Percentiles rank a stretch among this genome's conserved stretches.
Evolutionary conservation across 2,329 filamentous ascomycete species (phyloP).

Genomic region (Neonectria punicea): DNA sequence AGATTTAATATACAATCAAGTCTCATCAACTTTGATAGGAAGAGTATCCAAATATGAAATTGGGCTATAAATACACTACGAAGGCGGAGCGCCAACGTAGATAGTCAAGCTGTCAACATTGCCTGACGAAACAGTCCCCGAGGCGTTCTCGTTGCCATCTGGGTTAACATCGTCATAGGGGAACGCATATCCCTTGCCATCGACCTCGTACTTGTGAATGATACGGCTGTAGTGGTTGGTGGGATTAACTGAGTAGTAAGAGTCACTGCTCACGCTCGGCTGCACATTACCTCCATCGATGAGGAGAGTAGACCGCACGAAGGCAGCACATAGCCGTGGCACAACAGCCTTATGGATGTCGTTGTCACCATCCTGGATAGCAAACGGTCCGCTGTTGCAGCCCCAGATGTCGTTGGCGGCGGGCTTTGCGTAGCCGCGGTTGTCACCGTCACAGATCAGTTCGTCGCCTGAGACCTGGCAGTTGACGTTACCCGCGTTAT

Average conservation of each 20-base stretch:
- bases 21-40: neutral
- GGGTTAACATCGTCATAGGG: slow-evolving; percentile 76
- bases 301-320: slow-evolving; percentile 59
- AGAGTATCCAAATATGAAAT: slow-evolving; percentile 13
- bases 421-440: slow-evolving; percentile 56
- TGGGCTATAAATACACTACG: neutral
- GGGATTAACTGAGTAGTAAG: slow-evolving; percentile 58
- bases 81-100: slow-evolving; percentile 37
- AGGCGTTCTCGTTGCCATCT: slow-evolving; percentile 63
- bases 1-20: neutral
- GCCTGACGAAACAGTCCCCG: slow-evolving; percentile 46
- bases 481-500: slow-evolving; percentile 49
- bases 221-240: slow-evolving; percentile 69
- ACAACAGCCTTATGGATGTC: slow-evolving; percentile 55
- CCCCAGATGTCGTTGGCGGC: slow-evolving; percentile 59
- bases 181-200: slow-evolving; percentile 72
- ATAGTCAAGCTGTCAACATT: slow-evolving; percentile 42
- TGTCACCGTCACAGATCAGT: slow-evolving; percentile 56
- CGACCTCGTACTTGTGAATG: slow-evolving; percentile 68
- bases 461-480: slow-evolving; percentile 51
- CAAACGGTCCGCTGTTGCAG: slow-evolving; percentile 61
- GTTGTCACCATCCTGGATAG: slow-evolving; percentile 50
- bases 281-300: slow-evolving; percentile 58
- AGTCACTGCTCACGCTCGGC: slow-evolving; percentile 50
- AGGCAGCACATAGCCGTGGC: slow-evolving; percentile 62